Evolutionary conservation across 1,284 basidiomycete genomes (phyloP).

Genomic region (Sporisorium graminicola): DNA sequence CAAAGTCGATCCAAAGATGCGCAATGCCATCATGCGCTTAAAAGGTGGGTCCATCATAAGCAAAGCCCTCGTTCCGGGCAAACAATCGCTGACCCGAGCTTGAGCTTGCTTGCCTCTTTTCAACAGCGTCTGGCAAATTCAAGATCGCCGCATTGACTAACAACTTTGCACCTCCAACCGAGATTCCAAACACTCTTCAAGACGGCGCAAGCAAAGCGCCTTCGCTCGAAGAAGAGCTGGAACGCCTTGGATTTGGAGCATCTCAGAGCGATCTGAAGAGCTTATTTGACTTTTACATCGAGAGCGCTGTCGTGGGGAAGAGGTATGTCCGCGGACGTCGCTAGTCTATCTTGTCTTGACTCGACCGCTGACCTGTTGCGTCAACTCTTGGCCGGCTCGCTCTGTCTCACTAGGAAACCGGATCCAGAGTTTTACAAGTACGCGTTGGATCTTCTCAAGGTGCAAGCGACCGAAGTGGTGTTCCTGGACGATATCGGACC

Average conservation of each 20-base stretch:
- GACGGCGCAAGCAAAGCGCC: conserved; percentile 18
- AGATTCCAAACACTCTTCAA: conserved; percentile 16
- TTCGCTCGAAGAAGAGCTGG: conserved; percentile 57
- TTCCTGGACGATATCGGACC: conserved; percentile 70
- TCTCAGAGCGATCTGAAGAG: conserved; percentile 47
- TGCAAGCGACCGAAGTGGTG: conserved; percentile 63
- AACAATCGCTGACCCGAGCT: conserved; percentile 1
- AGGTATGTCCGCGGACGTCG: conserved; percentile 45
- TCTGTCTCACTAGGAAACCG: conserved; percentile 66
- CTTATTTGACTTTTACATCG: conserved; percentile 69
- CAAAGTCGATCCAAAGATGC: conserved; percentile 59
- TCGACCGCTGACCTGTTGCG: conserved; percentile 4
- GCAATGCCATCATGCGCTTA: conserved; percentile 57
- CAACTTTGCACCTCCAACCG: conserved; percentile 66
- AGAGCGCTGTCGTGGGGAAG: conserved; percentile 68
- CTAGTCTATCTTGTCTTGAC: background rate
- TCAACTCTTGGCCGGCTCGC: background rate
- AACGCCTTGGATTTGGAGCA: conserved; percentile 54
- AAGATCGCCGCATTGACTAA: conserved; percentile 70
- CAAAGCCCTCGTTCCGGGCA: background rate
- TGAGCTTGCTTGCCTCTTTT: background rate
- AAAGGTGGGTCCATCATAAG: conserved; percentile 22
- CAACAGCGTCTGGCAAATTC: conserved; percentile 61
- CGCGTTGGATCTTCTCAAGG: conserved; percentile 63
- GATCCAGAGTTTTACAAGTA: conserved; percentile 69